These are phyloP conservation scores for Lachancea thermotolerans DNA, from an alignment of 805 yeast species.

Conservation along the genomic window DNA sequence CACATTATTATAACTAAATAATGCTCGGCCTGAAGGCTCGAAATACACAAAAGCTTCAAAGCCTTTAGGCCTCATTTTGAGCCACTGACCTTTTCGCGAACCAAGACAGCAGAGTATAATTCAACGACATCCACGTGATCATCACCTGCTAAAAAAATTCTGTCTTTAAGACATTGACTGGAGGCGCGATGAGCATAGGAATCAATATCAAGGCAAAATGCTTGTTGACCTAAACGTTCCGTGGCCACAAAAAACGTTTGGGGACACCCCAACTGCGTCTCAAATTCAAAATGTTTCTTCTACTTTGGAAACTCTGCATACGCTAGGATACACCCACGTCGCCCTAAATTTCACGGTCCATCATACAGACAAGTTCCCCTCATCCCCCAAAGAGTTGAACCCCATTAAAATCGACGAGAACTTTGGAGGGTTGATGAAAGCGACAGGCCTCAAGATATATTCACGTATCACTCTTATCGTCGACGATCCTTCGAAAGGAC, in stretches of 20 bases:
- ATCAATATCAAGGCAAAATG: slow-evolving; percentile 25
- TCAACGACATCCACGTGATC: too few species aligned
- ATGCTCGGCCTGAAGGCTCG: too few species aligned
- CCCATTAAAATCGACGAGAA: slow-evolving; percentile 33
- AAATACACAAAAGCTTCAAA: too few species aligned
- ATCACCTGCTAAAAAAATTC: neutral
- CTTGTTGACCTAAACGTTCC: slow-evolving; percentile 63
- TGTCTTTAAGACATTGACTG: too few species aligned
- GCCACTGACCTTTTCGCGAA: too few species aligned
- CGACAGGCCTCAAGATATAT: slow-evolving; percentile 42
- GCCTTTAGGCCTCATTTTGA: too few species aligned
- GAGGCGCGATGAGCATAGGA: neutral
- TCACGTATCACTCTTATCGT: slow-evolving; percentile 70
- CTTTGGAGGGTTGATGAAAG: slow-evolving; percentile 27
- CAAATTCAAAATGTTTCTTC: slow-evolving; percentile 43
- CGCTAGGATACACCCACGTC: slow-evolving; percentile 65
- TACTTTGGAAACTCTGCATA: slow-evolving; percentile 46
- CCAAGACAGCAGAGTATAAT: too few species aligned
- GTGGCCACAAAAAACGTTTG: slow-evolving; percentile 57
- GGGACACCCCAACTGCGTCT: slow-evolving; percentile 33
- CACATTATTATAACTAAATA: too few species aligned
- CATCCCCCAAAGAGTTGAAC: slow-evolving; percentile 36
- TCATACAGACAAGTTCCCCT: slow-evolving; percentile 48
- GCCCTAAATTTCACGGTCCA: slow-evolving; percentile 63
- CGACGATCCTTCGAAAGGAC: slow-evolving; percentile 73